Conservation (phyloP, 2,329 filamentous ascomycete species). For the Ceratocystis diversiconidia region DNA sequence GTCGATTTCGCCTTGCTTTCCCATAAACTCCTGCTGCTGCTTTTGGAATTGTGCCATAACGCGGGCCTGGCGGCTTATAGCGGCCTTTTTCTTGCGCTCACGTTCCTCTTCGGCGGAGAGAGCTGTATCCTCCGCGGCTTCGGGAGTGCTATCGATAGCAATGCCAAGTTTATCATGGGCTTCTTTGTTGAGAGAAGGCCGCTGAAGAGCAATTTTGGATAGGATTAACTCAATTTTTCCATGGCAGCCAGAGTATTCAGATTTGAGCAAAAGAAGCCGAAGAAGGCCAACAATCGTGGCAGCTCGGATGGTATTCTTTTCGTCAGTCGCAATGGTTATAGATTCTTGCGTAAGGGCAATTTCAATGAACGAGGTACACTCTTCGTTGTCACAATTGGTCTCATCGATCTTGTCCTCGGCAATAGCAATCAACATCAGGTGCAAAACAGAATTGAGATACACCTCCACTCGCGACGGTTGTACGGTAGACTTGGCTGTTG, state of each 20-base stretch:
- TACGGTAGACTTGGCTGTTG: conserved; percentile 56
- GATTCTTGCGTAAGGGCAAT: conserved; percentile 1
- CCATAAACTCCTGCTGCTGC: conserved; percentile 89
- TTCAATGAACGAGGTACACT: conserved; percentile 2
- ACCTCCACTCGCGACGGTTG: conserved; percentile 75
- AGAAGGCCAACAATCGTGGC: conserved; percentile 52
- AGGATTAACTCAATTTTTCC: conserved; percentile 74
- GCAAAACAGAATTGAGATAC: conserved; percentile 80
- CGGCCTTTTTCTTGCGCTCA: conserved; percentile 79
- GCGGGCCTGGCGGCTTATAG: conserved; percentile 73
- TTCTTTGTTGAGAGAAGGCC: conserved; percentile 55
- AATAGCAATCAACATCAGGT: conserved; percentile 73
- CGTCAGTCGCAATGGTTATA: neutral
- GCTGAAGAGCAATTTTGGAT: conserved; percentile 70
- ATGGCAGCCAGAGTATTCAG: conserved; percentile 68
- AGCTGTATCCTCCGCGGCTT: conserved; percentile 36
- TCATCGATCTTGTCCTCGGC: conserved; percentile 56
- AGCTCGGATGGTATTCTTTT: conserved; percentile 33
- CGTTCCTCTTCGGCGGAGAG: conserved; percentile 55
- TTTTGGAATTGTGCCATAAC: conserved; percentile 98
- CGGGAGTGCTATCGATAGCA: conserved; percentile 66
- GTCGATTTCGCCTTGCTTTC: conserved; percentile 63
- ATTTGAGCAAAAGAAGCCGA: conserved; percentile 47
- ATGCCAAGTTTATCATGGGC: conserved; percentile 52
- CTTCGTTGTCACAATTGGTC: neutral